A percentile compares a stretch with the other conserved stretches of the same genome.
phyloP scores from a whole-genome alignment of 805 yeast species.

The Suhomyces kilbournensis region DNA sequence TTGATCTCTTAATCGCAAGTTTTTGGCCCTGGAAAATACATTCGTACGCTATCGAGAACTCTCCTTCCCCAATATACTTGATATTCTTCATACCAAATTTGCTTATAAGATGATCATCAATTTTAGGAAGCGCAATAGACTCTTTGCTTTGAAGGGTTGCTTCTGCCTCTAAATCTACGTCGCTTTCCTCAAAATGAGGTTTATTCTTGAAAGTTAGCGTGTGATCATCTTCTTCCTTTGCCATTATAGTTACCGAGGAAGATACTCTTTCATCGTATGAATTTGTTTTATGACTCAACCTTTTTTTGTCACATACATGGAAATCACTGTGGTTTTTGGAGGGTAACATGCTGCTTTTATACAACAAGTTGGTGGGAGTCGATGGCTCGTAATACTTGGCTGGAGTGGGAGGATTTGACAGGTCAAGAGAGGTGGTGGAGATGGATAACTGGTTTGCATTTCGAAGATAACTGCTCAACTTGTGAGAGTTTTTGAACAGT shows the following conservation, averaged over 20 bases:
- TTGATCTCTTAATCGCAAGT: conserved; percentile 87
- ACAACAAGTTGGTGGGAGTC: conserved; percentile 14
- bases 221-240: conserved; percentile 3
- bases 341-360: conserved; percentile 4
- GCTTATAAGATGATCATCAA: conserved; percentile 45
- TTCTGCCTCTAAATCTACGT: neutral
- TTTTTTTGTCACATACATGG: conserved; percentile 1
- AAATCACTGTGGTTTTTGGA: conserved; percentile 7
- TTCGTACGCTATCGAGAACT: conserved; percentile 84
- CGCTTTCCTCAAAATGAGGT: neutral
- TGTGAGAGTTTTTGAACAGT: conserved; percentile 8
- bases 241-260: neutral
- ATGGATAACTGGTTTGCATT: conserved; percentile 7
- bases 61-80: conserved; percentile 74
- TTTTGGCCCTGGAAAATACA: conserved; percentile 65
- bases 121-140: conserved; percentile 3
- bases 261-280: neutral
- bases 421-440: conserved; percentile 2
- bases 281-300: neutral
- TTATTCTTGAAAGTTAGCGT: conserved; percentile 4
- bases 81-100: conserved; percentile 59
- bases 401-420: neutral
- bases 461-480: conserved; percentile 4
- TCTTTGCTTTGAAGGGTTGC: neutral
- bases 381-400: conserved; percentile 9